A percentile compares a stretch with the other conserved stretches of the same genome.
phyloP scores from a whole-genome alignment of 2,329 filamentous ascomycete genomes.

The Colletotrichum lupini region DNA sequence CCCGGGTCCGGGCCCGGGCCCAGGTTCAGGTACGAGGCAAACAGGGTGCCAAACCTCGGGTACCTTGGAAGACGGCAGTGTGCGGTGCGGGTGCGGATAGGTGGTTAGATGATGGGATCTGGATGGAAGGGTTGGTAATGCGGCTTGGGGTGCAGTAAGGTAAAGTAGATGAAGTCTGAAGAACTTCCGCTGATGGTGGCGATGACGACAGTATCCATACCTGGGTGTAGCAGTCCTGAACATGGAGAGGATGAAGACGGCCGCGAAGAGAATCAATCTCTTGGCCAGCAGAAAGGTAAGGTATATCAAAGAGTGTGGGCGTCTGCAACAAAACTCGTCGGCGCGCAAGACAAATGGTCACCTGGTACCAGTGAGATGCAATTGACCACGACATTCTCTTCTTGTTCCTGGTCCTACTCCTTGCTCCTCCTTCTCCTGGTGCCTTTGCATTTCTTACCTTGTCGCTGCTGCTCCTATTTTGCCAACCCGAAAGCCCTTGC shows the following conservation, averaged over 20 bases:
- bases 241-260: neutral
- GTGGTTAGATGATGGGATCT: neutral
- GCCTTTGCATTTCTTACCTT: neutral
- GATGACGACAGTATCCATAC: neutral
- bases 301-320: neutral
- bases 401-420: neutral
- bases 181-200: neutral
- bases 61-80: conserved; percentile 8
- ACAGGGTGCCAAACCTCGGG: conserved; percentile 1
- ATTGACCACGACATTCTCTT: neutral
- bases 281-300: neutral
- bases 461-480: neutral
- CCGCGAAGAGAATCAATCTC: neutral
- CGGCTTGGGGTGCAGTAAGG: neutral
- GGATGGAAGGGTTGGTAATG: neutral
- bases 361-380: neutral
- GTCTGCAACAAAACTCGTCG: neutral
- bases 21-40: neutral
- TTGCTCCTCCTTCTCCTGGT: no score
- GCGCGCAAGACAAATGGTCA: neutral
- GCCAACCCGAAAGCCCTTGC: neutral
- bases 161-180: neutral
- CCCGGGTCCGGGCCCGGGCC: neutral
- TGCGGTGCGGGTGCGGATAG: neutral
- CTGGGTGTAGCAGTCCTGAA: no score